Percentiles rank a stretch among this genome's conserved stretches.
These are phyloP conservation scores for Rauvolfia tetraphylla DNA, from an alignment of 257 asterid genomes.

Conservation along the genomic window DNA sequence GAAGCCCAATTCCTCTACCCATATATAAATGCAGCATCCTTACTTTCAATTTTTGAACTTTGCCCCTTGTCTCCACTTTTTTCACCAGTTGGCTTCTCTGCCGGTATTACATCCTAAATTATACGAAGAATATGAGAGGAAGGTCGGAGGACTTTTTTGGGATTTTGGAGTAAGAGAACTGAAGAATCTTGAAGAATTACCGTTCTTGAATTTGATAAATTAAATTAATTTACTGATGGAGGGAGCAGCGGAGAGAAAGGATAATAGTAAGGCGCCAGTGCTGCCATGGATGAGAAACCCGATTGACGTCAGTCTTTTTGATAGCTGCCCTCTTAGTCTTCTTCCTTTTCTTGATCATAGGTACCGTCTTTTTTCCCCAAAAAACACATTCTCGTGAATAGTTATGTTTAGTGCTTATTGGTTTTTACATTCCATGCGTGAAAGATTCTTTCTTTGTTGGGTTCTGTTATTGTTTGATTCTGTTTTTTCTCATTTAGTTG, in stretches of 20 bases:
- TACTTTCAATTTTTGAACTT: neutral
- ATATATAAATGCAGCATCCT: neutral
- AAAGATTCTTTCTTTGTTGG: neutral
- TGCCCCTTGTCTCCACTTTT: neutral
- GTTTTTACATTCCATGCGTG: neutral
- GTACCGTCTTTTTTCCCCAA: conserved; percentile 20
- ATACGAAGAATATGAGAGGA: no score
- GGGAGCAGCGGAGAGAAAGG: conserved; percentile 14
- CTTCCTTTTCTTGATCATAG: conserved; percentile 69
- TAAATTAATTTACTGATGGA: conserved; percentile 13
- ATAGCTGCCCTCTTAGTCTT: conserved; percentile 42
- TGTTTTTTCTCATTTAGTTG: neutral
- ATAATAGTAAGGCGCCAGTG: conserved; percentile 44
- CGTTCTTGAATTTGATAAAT: neutral
- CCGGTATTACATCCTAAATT: no score
- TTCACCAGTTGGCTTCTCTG: neutral
- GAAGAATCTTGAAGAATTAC: neutral
- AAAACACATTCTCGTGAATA: neutral
- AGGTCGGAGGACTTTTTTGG: neutral
- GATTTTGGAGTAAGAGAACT: neutral
- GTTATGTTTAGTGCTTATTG: neutral
- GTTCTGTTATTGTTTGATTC: neutral
- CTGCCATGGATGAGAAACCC: conserved; percentile 94
- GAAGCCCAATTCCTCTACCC: neutral
- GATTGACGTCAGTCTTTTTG: conserved; percentile 43